These are phyloP conservation scores for Stygiomarasmius scandens DNA, from an alignment of 1,284 basidiomycete species.

Conservation along the genomic window DNA sequence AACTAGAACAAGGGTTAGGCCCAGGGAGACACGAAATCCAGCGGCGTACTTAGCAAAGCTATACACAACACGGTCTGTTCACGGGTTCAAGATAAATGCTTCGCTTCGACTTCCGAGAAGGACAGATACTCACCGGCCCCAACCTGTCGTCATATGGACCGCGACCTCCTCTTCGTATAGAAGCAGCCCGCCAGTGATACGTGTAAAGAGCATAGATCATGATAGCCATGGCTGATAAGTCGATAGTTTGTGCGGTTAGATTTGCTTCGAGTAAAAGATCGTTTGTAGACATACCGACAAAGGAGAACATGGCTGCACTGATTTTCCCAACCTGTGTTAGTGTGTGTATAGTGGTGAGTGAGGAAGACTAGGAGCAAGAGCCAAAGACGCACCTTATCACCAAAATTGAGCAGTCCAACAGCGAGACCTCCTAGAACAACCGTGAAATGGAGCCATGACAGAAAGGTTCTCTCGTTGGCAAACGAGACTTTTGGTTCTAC, in stretches of 20 bases:
- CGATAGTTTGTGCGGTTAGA: constrained; percentile 4
- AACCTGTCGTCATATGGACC: constrained; percentile 98
- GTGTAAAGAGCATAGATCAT: constrained; percentile 96
- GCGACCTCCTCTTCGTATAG: constrained; percentile 89
- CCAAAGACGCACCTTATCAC: constrained; percentile 72
- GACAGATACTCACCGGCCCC: constrained; percentile 51
- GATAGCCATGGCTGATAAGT: constrained; percentile 82
- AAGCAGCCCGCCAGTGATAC: constrained; percentile 94
- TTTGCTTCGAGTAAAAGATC: constrained; percentile 12
- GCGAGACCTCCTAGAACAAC: constrained; percentile 93
- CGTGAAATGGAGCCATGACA: constrained; percentile 96
- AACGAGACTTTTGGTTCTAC: constrained; percentile 96
- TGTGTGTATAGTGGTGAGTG: neutral
- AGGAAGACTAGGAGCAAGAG: neutral
- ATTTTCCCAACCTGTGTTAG: constrained; percentile 79
- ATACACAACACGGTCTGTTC: constrained; percentile 83
- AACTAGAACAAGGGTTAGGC: constrained; percentile 47
- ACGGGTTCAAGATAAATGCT: constrained; percentile 10
- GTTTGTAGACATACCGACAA: constrained; percentile 69
- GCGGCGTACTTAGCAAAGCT: constrained; percentile 75
- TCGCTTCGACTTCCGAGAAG: no score
- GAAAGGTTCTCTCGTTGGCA: constrained; percentile 93
- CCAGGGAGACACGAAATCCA: constrained; percentile 7
- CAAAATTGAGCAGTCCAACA: constrained; percentile 97
- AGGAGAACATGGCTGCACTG: constrained; percentile 90